Percentiles rank a stretch among this genome's conserved stretches.
Evolutionary conservation across 495 filamentous ascomycete species (phyloP).

Genomic region (Penicillium paxilli): DNA sequence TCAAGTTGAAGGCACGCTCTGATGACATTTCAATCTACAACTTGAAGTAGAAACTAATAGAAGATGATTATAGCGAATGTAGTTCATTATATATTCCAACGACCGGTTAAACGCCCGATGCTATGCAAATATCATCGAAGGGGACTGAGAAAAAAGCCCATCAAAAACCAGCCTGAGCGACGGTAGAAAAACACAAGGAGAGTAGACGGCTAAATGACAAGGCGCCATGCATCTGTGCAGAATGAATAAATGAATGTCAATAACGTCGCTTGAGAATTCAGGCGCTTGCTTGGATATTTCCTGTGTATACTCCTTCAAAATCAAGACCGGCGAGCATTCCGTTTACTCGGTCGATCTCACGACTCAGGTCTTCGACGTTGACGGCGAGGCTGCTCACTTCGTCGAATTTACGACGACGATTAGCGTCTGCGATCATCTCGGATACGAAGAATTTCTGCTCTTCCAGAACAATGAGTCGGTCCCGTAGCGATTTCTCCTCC

Average conservation of each 20-base stretch:
- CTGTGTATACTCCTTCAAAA: conserved; percentile 52
- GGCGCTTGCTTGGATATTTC: conserved; percentile 19
- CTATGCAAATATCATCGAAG: conserved; percentile 27
- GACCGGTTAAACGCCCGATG: conserved; percentile 25
- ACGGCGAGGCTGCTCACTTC: conserved; percentile 77
- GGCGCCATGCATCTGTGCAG: conserved; percentile 15
- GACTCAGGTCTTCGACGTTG: conserved; percentile 82
- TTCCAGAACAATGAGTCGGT: conserved; percentile 85
- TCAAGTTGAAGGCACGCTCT: too few relatives aligned
- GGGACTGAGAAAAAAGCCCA: conserved; percentile 17
- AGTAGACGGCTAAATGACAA: conserved; percentile 5
- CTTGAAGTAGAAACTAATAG: too few relatives aligned
- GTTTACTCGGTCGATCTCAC: conserved; percentile 73
- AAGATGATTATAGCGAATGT: neutral
- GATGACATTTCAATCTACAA: too few relatives aligned
- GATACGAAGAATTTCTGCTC: conserved; percentile 92
- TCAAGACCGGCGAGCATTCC: conserved; percentile 50
- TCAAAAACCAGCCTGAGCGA: conserved; percentile 1
- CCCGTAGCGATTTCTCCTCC: conserved; percentile 83
- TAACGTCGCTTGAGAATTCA: conserved; percentile 7
- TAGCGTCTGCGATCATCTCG: conserved; percentile 84
- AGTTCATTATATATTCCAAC: neutral
- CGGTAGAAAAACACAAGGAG: neutral
- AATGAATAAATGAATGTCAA: neutral
- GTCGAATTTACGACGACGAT: conserved; percentile 80